These are phyloP conservation scores for Durotheca rogersii DNA, from an alignment of 495 filamentous ascomycete genomes.

Conservation along the genomic window DNA sequence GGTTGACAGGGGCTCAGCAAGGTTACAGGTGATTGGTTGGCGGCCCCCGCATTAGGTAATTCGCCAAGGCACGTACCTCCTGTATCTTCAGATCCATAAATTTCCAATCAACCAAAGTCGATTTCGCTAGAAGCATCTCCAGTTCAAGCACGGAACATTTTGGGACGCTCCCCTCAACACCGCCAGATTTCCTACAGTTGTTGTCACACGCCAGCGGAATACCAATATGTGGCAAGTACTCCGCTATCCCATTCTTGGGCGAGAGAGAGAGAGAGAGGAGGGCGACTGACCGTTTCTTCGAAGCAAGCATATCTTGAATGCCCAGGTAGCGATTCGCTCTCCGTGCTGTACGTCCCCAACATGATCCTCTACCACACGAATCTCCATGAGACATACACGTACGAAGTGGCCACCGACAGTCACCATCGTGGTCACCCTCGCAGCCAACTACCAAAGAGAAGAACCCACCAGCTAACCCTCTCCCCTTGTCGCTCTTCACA, in stretches of 20 bases:
- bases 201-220: too few relatives aligned
- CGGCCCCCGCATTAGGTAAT: too few relatives aligned
- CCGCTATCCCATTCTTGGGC: background rate
- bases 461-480: conserved; percentile 1
- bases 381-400: background rate
- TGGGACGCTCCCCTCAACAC: too few relatives aligned
- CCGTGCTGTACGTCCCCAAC: conserved; percentile 73
- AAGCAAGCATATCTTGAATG: conserved; percentile 96
- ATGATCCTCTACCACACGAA: background rate
- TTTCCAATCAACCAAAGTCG: too few relatives aligned
- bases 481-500: conserved; percentile 32
- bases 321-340: conserved; percentile 92
- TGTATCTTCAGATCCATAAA: too few relatives aligned
- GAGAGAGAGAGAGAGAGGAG: too few relatives aligned
- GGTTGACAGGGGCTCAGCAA: too few relatives aligned
- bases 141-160: too few relatives aligned
- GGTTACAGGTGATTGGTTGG: too few relatives aligned
- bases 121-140: too few relatives aligned
- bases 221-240: conserved; percentile 33
- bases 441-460: background rate
- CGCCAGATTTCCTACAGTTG: too few relatives aligned
- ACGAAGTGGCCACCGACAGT: conserved; percentile 2
- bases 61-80: too few relatives aligned
- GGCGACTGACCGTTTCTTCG: conserved; percentile 14
- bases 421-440: background rate